phyloP scores from a whole-genome alignment of 768 basidiomycete genomes.

The Leccinellum rugosiceps region DNA sequence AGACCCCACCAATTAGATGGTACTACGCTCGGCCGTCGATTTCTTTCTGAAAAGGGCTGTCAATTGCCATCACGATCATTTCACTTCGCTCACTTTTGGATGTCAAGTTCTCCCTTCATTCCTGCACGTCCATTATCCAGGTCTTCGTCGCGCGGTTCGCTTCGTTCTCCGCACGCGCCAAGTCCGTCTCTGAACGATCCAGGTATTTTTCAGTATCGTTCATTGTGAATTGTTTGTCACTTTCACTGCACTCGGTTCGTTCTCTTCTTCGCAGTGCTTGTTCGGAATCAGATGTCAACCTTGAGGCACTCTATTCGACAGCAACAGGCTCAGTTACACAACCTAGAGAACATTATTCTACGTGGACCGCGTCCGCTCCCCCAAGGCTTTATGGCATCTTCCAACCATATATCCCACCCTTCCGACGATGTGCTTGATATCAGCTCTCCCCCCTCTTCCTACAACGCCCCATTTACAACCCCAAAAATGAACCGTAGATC shows the following conservation, averaged over 20 bases:
- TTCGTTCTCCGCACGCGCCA: constrained; percentile 47
- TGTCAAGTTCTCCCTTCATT: constrained; percentile 35
- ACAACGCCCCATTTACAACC: constrained; percentile 34
- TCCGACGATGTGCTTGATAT: constrained; percentile 36
- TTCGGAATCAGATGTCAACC: constrained; percentile 77
- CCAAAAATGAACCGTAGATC: constrained; percentile 58
- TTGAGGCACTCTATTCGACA: constrained; percentile 81
- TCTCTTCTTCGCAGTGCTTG: constrained; percentile 50
- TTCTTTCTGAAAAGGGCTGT: neutral
- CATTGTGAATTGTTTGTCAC: constrained; percentile 22
- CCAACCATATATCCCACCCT: constrained; percentile 36
- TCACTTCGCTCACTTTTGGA: constrained; percentile 23
- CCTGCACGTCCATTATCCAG: constrained; percentile 39
- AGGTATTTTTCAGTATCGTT: constrained; percentile 44
- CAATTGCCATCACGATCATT: constrained; percentile 25
- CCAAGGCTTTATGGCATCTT: constrained; percentile 36
- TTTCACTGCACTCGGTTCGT: constrained; percentile 24
- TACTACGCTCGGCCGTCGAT: no score
- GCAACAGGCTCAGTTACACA: constrained; percentile 75
- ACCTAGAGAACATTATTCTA: constrained; percentile 64
- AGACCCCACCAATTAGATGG: constrained; percentile 2
- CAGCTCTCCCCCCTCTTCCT: constrained; percentile 31
- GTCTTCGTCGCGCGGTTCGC: constrained; percentile 48
- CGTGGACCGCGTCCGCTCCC: constrained; percentile 63
- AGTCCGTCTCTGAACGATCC: constrained; percentile 64